Base-by-base conservation (phyloP, 768 basidiomycete genomes). In the Mycena vitilis region DNA sequence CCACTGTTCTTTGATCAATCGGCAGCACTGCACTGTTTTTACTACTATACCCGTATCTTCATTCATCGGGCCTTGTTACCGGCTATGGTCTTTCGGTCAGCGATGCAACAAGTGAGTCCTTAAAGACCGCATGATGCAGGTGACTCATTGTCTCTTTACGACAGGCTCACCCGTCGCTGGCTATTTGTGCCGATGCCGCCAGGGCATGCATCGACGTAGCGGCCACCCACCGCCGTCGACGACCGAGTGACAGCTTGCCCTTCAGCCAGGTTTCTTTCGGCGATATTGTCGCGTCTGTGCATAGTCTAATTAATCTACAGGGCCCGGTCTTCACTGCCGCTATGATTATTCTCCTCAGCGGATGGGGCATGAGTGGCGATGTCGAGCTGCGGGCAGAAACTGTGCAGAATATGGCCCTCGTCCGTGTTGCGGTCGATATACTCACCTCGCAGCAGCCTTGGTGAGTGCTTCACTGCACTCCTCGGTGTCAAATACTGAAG, bases 211-310 rank as follows among this genome's bases (percentile, higher is more conserved):
- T 53, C 12, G 10, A 36, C 0, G 52, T 67, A 1, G 53, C 60
- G 44, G 44, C 61, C 8, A 45, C 48, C 20, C 54, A 67, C 16
- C 22, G 30, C 38, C 36, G 55, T 20, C n/a, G 30, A 11, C n/a
- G 53, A 23, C 52, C 66, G 2, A 30, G 49, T 20, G 48, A 38
- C 18, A 40, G 52, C 7, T 37, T 61, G 11, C 34, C 49, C 30
- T 62, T 60, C 57, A 56, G 64, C 12, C 64, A 65, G 20, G 69
- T 66, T 20, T 23, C 53, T 37, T 2, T 47, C n/a, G n/a, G n/a
- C n/a, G 5, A 22, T 36, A 30, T 47, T 37, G 11, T 10, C 15
- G 13, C 13, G 13, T 6, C 38, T 40, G 6, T 7, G 38, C 8
- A 40, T 40, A 7, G 38, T 6, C 38, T 40, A 40, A 7, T 40